Evolutionary conservation across 441 rosid genomes (phyloP), one percentile per base, ranked within the genome.

Genomic region (Adansonia grandidieri): DNA sequence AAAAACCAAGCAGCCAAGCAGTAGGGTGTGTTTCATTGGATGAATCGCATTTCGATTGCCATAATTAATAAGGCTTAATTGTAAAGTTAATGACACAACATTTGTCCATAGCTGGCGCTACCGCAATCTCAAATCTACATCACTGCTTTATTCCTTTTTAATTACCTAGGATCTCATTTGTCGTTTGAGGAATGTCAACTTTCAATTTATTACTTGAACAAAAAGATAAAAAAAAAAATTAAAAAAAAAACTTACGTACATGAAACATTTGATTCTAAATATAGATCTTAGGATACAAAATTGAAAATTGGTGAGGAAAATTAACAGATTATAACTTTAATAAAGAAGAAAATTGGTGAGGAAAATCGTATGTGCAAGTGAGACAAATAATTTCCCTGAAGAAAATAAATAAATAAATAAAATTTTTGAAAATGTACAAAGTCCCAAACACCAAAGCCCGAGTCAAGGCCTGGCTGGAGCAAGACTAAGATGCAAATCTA

Each of bases 401-500:
- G 17, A 73, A 74, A 74, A 70, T 32, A 19, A 80, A 74, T 71
- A 48, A 78, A 78, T 20, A 80, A 85, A 82, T 66, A 78, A 83
- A 73, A 40, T 28, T 77, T 81, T 80, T 82, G 73, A 58, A 82
- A 88, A 89, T 90, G 88, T 89, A 93, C 90, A 89, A 53, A 79
- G 79, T 71, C 66, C 72, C 37, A 56, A 50, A 7, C 44, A 56
- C 28, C n/a, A 57, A 77, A 67, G 61, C 75, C 32, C 48, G 19
- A 17, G 71, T 88, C 88, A 94, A 0, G 85, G 91, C 62, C 92
- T 92, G 47, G 96, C 91, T 11, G 98, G 98, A 42, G 97, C 93
- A 66, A 95, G 93, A 82, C 99, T 88, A 9, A 95, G 98, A 84
- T 93, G 99, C 86, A 95, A 86, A 82, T 93, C 96, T 78, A 95